These are phyloP conservation scores for Puccinia sorghi DNA, from an alignment of 1,284 basidiomycete genomes.

Conservation along the genomic window DNA sequence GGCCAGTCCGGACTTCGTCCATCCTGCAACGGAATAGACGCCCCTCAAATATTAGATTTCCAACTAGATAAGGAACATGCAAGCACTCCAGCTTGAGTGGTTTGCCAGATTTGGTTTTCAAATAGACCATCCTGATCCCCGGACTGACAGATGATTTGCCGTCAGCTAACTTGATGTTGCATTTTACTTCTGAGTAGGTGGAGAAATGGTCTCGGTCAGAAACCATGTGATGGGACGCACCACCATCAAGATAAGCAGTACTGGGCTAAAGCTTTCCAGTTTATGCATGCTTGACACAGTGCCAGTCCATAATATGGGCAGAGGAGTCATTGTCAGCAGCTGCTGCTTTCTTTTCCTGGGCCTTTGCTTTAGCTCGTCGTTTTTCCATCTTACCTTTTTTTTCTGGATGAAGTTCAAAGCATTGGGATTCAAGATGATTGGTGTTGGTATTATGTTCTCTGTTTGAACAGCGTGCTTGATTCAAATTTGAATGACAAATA, in stretches of 20 bases:
- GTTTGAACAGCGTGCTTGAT: not conserved
- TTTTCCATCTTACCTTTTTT: not conserved
- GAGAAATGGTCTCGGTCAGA: not conserved
- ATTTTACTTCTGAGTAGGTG: not conserved
- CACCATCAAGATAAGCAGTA: slow-evolving; percentile 10
- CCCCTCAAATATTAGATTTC: slow-evolving; percentile 12
- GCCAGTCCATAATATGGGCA: not conserved
- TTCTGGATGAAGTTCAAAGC: not conserved
- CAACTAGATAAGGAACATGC: slow-evolving; percentile 15
- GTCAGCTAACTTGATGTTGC: slow-evolving; percentile 3
- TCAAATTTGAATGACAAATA: not conserved
- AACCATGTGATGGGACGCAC: slow-evolving; percentile 23
- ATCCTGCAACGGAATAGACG: not conserved
- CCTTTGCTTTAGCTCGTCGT: not conserved
- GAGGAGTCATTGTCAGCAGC: not conserved
- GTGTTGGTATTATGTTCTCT: slow-evolving; percentile 1
- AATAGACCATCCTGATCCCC: not conserved
- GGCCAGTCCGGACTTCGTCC: not conserved
- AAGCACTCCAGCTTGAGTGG: not conserved
- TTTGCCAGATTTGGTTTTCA: not conserved
- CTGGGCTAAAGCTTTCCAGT: not conserved
- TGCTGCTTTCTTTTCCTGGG: not conserved
- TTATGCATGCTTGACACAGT: not conserved
- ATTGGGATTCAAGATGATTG: not conserved
- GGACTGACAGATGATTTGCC: not conserved